Evolutionary conservation across 1,284 basidiomycete species (phyloP).

Genomic region (Austroboletus olivaceoglutinosus): DNA sequence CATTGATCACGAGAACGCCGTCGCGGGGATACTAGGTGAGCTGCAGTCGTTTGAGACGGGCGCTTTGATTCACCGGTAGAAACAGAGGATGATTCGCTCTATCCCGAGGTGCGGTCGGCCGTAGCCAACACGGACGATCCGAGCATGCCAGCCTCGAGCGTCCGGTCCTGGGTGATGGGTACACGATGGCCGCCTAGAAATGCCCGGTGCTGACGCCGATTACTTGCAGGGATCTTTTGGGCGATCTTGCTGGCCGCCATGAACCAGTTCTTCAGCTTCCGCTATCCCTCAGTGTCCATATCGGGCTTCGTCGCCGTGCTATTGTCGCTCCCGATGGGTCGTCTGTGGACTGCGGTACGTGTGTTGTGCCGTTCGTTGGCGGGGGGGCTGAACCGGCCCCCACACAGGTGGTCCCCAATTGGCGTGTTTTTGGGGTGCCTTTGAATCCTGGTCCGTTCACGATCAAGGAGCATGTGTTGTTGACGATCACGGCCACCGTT

Average conservation of each 20-base stretch:
- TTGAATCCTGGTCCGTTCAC: slow-evolving; percentile 73
- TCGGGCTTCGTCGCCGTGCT: slow-evolving; percentile 59
- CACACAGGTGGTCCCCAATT: slow-evolving; percentile 47
- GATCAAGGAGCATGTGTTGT: slow-evolving; percentile 68
- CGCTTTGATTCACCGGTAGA: not conserved
- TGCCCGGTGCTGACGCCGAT: not conserved
- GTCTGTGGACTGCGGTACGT: slow-evolving; percentile 49
- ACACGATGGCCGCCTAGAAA: no score
- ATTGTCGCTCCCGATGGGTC: slow-evolving; percentile 63
- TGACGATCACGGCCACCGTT: slow-evolving; percentile 79
- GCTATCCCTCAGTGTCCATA: slow-evolving; percentile 56
- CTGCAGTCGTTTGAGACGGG: no score
- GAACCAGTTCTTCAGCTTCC: slow-evolving; percentile 69
- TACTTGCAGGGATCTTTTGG: slow-evolving; percentile 39
- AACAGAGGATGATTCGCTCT: slow-evolving; percentile 58
- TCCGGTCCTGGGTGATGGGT: slow-evolving; percentile 68
- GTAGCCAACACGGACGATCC: slow-evolving; percentile 74
- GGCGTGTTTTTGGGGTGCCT: slow-evolving; percentile 53
- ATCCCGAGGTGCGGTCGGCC: slow-evolving; percentile 75
- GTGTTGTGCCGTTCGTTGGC: not conserved
- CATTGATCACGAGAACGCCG: slow-evolving; percentile 47
- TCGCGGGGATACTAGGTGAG: slow-evolving; percentile 39
- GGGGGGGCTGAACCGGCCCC: not conserved
- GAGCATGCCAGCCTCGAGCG: slow-evolving; percentile 54
- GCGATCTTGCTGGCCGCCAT: slow-evolving; percentile 58